Percentiles rank a stretch among this genome's conserved stretches.
phyloP scores from a whole-genome alignment of 306 rosid species.

The Trichosanthes cucumerina region DNA sequence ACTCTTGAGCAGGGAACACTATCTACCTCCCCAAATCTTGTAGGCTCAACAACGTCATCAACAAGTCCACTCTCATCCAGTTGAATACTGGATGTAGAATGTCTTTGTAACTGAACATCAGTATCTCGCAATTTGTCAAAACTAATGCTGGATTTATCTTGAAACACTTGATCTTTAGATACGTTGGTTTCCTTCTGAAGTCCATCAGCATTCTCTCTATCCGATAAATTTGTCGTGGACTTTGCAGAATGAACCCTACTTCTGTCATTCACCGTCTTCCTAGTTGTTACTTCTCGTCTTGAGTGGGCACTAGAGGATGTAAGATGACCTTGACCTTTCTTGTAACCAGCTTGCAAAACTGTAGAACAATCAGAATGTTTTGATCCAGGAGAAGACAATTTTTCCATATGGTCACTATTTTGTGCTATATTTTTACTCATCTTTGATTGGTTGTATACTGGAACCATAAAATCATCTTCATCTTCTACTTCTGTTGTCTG shows the following conservation, averaged over 20 bases:
- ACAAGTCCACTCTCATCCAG: slow-evolving; percentile 23
- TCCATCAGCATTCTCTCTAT: slow-evolving; percentile 30
- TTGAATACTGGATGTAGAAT: slow-evolving; percentile 25
- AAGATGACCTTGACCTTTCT: slow-evolving; percentile 26
- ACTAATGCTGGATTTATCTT: slow-evolving; percentile 25
- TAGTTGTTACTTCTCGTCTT: slow-evolving; percentile 30
- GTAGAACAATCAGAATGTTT: slow-evolving; percentile 27
- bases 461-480: slow-evolving; percentile 76
- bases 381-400: slow-evolving; percentile 24
- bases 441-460: slow-evolving; percentile 48
- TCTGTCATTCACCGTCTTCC: slow-evolving; percentile 22
- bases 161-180: slow-evolving; percentile 29
- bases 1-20: slow-evolving; percentile 22
- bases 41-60: slow-evolving; percentile 32
- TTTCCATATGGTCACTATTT: slow-evolving; percentile 27
- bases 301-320: slow-evolving; percentile 20
- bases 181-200: slow-evolving; percentile 21
- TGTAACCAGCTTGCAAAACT: slow-evolving; percentile 19
- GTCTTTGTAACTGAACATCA: slow-evolving; percentile 31
- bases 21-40: slow-evolving; percentile 31
- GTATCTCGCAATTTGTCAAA: slow-evolving; percentile 25
- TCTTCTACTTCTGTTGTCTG: slow-evolving; percentile 45
- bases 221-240: slow-evolving; percentile 24
- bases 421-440: slow-evolving; percentile 27
- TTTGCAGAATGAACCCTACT: slow-evolving; percentile 18